Evolutionary conservation across 139 green algal species (phyloP).

Genomic region (Mesotaenium endlicherianum): DNA sequence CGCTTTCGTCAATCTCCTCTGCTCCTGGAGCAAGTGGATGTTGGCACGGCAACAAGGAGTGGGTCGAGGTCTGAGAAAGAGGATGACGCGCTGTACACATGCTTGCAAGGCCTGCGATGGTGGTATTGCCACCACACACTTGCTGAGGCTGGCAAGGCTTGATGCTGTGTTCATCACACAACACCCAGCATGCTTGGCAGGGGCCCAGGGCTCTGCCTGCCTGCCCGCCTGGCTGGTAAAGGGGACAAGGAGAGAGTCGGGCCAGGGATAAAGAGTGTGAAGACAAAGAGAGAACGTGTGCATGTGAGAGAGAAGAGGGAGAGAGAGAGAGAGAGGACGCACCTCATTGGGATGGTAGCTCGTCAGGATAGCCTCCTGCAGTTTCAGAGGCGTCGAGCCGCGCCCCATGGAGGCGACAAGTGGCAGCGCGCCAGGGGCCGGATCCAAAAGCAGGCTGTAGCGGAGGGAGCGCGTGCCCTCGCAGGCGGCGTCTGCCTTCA

Average conservation of each 20-base stretch:
- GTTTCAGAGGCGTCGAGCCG: slow-evolving; percentile 44
- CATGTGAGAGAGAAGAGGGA: background rate
- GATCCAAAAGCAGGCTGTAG: slow-evolving; percentile 34
- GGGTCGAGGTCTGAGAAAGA: no score
- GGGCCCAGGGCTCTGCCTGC: no score
- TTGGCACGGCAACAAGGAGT: no score
- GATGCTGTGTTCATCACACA: no score
- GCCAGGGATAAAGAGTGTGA: background rate
- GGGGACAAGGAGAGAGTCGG: background rate
- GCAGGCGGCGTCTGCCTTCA: slow-evolving; percentile 56
- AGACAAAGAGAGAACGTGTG: background rate
- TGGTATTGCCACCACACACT: no score
- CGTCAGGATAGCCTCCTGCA: slow-evolving; percentile 62
- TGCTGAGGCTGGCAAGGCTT: no score
- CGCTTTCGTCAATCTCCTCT: no score
- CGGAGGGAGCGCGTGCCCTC: slow-evolving; percentile 19
- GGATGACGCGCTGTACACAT: no score
- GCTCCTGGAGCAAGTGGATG: no score
- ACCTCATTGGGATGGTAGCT: slow-evolving; percentile 57
- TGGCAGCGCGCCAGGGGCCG: slow-evolving; percentile 1
- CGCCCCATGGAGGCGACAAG: slow-evolving; percentile 20
- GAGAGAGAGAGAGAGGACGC: background rate
- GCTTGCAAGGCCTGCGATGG: no score
- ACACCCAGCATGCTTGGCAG: no score
- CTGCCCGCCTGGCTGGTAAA: no score